Evolutionary conservation across 495 filamentous ascomycete genomes (phyloP).

Genomic region (Melanomma pulvis-pyrius): DNA sequence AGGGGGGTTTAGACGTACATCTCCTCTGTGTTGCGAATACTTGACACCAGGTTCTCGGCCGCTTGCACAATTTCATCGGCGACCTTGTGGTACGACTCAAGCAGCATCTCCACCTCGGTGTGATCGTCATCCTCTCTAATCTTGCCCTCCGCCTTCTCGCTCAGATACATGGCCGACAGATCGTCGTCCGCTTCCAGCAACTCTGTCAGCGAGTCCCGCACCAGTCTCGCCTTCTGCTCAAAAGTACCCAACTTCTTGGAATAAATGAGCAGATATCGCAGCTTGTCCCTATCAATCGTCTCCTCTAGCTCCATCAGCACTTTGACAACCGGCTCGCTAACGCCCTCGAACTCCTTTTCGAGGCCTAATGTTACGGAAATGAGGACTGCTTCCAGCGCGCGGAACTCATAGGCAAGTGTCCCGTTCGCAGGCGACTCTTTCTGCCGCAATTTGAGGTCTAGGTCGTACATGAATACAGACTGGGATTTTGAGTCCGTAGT

Average conservation of each 20-base stretch:
- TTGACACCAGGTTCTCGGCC: conserved; percentile 87
- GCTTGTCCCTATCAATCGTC: conserved; percentile 93
- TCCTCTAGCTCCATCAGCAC: conserved; percentile 91
- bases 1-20: conserved; percentile 68
- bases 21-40: conserved; percentile 97
- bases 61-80: conserved; percentile 97
- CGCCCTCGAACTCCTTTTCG: conserved; percentile 89
- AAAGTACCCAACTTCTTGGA: conserved; percentile 96
- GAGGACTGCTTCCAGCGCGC: conserved; percentile 79
- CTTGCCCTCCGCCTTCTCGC: conserved; percentile 77
- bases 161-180: conserved; percentile 90
- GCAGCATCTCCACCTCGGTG: conserved; percentile 92
- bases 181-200: conserved; percentile 97
- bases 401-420: conserved; percentile 66
- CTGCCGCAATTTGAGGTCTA: conserved; percentile 66
- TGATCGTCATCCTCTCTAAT: conserved; percentile 82
- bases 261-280: conserved; percentile 85
- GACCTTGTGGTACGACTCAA: conserved; percentile 97
- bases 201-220: conserved; percentile 94
- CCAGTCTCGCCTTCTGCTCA: conserved; percentile 92
- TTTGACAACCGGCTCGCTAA: conserved; percentile 86
- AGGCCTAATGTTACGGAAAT: conserved; percentile 82
- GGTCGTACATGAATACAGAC: conserved; percentile 94
- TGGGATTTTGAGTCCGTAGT: conserved; percentile 94
- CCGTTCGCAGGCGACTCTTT: conserved; percentile 51